Base-by-base conservation (phyloP, 345 rosid species). In the Gossypium longicalyx region DNA sequence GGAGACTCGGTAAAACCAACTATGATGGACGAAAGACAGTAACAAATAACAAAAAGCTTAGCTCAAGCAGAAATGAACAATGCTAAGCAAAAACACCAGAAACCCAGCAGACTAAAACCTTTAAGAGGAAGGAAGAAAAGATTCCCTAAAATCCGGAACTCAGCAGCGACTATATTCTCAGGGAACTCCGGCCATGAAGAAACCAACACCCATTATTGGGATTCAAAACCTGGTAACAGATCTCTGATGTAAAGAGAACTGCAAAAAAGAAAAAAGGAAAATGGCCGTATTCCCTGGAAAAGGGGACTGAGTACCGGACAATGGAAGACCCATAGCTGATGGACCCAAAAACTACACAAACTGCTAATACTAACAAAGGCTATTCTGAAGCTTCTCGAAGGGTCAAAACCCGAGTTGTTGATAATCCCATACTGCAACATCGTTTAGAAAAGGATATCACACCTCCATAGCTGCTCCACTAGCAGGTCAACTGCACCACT, bases 371-470 rank as follows among this genome's bases (percentile, higher is more conserved):
- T 53, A 78, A 71, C 71, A 76, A 77, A 72, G 20, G 70, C 80
- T 70, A 70, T 62, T 64, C 70, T 77, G 69, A 54, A 64, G 71
- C 79, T 64, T 68, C 76, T 48, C 41, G 47, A 52, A 72, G 7
- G 44, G 44, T 61, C 44, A 13, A 25, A 27, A 41, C 66, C 64
- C 2, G 3, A 1, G 25, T 56, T 57, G 61, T 1, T 57, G 61
- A 57, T 9, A 20, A 56, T 56, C 25, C 13, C 27, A 56, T 2
- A 56, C 60, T 8, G 60, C 27, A 22, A 25, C 27, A 27, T 27
- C 5, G 65, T 60, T 60, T 79, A 95, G 80, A 77, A 87, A 41
- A 95, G 94, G 86, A 93, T 86, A 74, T 95, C 97, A 29, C 97
- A 95, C 79, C 85, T 88, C 91, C 93, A 93, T 63, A 93, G 82